Percentiles rank a stretch among this genome's conserved stretches.
Evolutionary conservation across 345 rosid genomes (phyloP).

Genomic region (Populus nigra): DNA sequence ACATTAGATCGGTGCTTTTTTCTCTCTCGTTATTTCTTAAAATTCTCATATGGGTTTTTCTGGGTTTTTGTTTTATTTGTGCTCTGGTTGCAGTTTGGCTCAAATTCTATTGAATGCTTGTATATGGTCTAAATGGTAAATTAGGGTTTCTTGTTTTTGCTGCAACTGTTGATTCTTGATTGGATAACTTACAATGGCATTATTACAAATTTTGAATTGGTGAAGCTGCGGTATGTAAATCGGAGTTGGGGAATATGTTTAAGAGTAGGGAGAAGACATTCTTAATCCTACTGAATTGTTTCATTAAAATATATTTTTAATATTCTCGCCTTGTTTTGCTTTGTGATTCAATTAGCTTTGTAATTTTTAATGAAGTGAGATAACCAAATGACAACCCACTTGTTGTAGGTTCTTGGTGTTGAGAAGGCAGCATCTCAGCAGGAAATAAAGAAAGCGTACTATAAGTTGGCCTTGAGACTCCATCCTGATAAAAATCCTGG

Average conservation of each 20-base stretch:
- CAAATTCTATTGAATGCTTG: background rate
- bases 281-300: background rate
- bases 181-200: background rate
- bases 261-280: background rate
- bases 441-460: slow-evolving; percentile 84
- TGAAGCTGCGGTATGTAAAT: background rate
- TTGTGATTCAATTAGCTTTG: background rate
- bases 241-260: background rate
- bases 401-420: slow-evolving; percentile 72
- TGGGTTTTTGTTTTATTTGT: background rate
- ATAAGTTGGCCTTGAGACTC: slow-evolving; percentile 77
- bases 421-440: slow-evolving; percentile 66
- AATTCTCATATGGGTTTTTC: background rate
- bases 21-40: background rate
- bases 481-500: slow-evolving; percentile 95
- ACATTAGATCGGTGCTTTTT: background rate
- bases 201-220: background rate
- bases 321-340: background rate
- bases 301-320: background rate
- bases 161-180: background rate
- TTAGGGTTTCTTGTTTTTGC: slow-evolving; percentile 6
- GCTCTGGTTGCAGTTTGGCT: background rate
- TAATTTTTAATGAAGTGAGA: slow-evolving; percentile 5
- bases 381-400: background rate
- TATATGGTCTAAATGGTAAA: background rate